Evolutionary conservation across 768 basidiomycete species (phyloP), one percentile per base, ranked within the genome.

Genomic region (Exidia glandulosa): DNA sequence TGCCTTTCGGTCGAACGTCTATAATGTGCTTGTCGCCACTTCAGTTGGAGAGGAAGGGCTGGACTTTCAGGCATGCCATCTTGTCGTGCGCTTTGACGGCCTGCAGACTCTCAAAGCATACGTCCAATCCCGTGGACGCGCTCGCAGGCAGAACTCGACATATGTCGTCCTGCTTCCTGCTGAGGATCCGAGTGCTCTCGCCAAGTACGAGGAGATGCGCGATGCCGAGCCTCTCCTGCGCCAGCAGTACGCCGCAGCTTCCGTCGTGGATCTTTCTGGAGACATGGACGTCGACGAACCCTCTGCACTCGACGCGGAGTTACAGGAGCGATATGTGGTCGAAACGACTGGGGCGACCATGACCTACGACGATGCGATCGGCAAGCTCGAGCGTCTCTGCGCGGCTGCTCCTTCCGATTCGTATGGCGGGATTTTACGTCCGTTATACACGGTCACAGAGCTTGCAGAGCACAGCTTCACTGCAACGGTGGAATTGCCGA

Each of bases 31-130:
- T 25, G 77, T 94, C 63, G 88, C 90, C 3, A 93, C 90, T 0
- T 85, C 86, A 4, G 90, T 94, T 14, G 93, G 90, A 0, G 93
- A 95, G 71, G 93, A 95, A 74, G 93, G 93, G 0, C 78, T 95
- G 19, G 92, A 95, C 69, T 91, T 95, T 73, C 37, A 90, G 87
- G 86, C 86, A 12, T 94, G 91, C 69, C 88, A 91, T 66, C 76
- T 94, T 7, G 88, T 93, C 50, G 78, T 94, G 64, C 88, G 92
- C 4, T 94, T 92, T 65, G 91, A 95, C 66, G 75, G 81, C 5
- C 74, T 93, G 7, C 81, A 86, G 41, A 89, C 91, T 62, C 85
- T 93, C 81, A 85, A 87, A 23, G 87, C 86, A 56, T 94, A 94
- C 65, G 81, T 94, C 45, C 93, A 95, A 69, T 92, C 89, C 23